Percentiles rank a stretch among this genome's conserved stretches.
Conservation (phyloP, 1,284 basidiomycete genomes). For the Calocybe gambosa region DNA sequence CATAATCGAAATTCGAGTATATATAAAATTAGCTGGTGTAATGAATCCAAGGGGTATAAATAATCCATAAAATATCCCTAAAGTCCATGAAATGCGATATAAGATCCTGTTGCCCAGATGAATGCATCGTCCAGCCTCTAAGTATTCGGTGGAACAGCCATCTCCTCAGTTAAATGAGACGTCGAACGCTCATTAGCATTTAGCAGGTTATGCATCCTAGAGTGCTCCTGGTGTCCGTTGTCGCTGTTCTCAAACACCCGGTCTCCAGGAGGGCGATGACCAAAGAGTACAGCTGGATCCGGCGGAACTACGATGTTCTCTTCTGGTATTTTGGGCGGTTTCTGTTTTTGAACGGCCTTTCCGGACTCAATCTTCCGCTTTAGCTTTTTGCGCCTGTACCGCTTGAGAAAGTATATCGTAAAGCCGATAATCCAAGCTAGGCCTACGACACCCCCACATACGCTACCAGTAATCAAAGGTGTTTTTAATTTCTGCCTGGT, state of each 20-base stretch:
- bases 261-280: conserved; percentile 41
- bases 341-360: conserved; percentile 25
- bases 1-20: neutral
- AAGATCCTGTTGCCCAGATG: too few species aligned
- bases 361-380: conserved; percentile 32
- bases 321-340: conserved; percentile 24
- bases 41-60: neutral
- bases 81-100: too few species aligned
- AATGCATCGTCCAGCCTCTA: neutral
- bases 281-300: conserved; percentile 57
- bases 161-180: conserved; percentile 16
- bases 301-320: conserved; percentile 55
- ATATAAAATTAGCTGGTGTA: neutral
- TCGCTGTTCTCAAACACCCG: conserved; percentile 27
- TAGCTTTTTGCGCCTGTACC: conserved; percentile 33
- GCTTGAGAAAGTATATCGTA: conserved; percentile 38
- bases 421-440: conserved; percentile 48
- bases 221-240: neutral
- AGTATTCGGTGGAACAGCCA: conserved; percentile 9
- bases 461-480: conserved; percentile 57
- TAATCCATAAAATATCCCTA: neutral
- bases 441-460: conserved; percentile 48
- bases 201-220: neutral
- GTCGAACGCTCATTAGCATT: neutral
- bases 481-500: conserved; percentile 51